Evolutionary conservation across 2,329 filamentous ascomycete genomes (phyloP), one percentile per base, ranked within the genome.

Genomic region (Pseudocercospora macadamiae): DNA sequence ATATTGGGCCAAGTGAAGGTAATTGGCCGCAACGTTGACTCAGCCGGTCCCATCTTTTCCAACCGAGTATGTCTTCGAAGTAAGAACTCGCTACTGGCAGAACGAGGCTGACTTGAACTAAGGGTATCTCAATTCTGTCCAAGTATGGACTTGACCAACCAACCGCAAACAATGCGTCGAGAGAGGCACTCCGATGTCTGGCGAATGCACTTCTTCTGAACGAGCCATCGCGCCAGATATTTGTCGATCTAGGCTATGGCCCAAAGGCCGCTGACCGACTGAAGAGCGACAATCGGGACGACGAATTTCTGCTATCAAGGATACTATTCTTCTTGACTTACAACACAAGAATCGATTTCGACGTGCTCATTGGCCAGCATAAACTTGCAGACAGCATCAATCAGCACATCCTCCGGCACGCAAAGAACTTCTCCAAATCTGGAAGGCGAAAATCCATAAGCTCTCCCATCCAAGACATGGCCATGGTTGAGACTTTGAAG

Each of bases 41-140:
- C 90, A 74, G 87, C 92, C 25, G 89, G 89, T 58, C 89, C 91
- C 1, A 93, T 97, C 58, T 97, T 95, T 75, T 89, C 89, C n/a
- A 83, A 85, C 74, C 80, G 88, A 75, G 91, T 89, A 80, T 64
- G 79, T 32, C 37, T 47, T 3, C 39, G 6, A 9, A 21, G 5
- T 8, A 16, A 19, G n/a, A 6, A 18, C 36, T 16, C 2, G 26
- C 26, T 8, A 6, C 44, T 25, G 4, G 19, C 26, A 25, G 44
- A 25, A 23, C 21, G 18, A 28, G 39, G 36, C 59, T 57, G 42
- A 69, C 54, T 21, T 5, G 48, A 51, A 59, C 36, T 56, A 47
- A 96, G 89, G 91, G 91, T 12, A 88, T 97, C 16, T 60, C 54
- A 9, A 42, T 52, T 28, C 48, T 60, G 16, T 82, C 86, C 26